Percentiles rank a stretch among this genome's conserved stretches.
These are phyloP conservation scores for Colletotrichum eremochloae DNA, from an alignment of 2,329 filamentous ascomycete genomes.

Conservation along the genomic window DNA sequence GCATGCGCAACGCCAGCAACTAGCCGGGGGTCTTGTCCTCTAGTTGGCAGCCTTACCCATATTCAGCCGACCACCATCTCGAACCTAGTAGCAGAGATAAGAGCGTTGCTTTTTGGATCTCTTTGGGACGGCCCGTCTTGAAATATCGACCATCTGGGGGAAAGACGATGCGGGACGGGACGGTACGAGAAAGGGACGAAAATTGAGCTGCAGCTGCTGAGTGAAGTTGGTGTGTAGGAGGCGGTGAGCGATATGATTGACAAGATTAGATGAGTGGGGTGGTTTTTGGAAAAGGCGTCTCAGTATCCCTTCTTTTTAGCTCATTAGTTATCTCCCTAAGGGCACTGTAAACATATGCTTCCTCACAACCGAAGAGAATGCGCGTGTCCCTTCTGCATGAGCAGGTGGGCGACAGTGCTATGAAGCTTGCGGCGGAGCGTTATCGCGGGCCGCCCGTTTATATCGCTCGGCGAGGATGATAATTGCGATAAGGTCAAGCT, in stretches of 20 bases:
- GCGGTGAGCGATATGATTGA: conserved; percentile 28
- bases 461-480: neutral
- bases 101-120: conserved; percentile 37
- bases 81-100: conserved; percentile 25
- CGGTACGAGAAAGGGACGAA: conserved; percentile 17
- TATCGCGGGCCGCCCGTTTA: conserved; percentile 17
- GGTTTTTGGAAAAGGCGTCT: conserved; percentile 24
- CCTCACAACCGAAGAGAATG: neutral
- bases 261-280: conserved; percentile 20
- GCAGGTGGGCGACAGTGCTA: conserved; percentile 7
- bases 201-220: neutral
- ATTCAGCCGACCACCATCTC: conserved; percentile 14
- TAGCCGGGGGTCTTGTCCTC: conserved; percentile 19
- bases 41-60: conserved; percentile 32
- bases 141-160: neutral
- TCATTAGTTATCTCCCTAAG: neutral
- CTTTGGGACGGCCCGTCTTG: conserved; percentile 18
- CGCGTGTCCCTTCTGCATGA: conserved; percentile 5
- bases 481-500: conserved; percentile 1
- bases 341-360: neutral
- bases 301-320: conserved; percentile 4
- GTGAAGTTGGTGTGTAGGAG: conserved; percentile 33
- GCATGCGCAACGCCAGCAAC: conserved; percentile 31
- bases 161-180: neutral
- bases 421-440: conserved; percentile 13